Base-by-base conservation (phyloP, 345 rosid species). In the Eucalyptus curtisii region DNA sequence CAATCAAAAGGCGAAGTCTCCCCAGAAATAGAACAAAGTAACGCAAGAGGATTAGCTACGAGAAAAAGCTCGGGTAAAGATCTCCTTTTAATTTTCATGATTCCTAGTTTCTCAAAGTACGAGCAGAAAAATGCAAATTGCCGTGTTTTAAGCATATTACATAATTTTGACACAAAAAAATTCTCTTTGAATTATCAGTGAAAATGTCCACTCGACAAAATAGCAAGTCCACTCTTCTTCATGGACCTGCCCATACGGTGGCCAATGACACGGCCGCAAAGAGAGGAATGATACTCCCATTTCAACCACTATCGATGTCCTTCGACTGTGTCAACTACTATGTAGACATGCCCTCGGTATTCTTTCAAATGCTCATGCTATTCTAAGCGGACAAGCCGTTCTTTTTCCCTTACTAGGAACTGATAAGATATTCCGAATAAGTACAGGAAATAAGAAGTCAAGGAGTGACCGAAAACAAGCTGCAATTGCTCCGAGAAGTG, bases 391-490 rank as follows among this genome's bases (percentile, higher is more conserved):
- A 76, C 84, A 76, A 40, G 37, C 37, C 84, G 15, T 49, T 84
- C 55, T 47, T 59, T 53, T 33, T 61, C 88, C 82, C 47, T 81
- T 61, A 15, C 37, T 44, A 88, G 22, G 79, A 86, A 44, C 84
- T 76, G 47, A 76, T 22, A 4, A 40, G 47, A 76, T 25, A 24
- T 20, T 40, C 47, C 40, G 82, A 37, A 10, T 76, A 25, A 37
- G 82, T 25, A 90, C 92, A 97, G 99, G 99, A 95, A 92, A 96
- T 96, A 98, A 97, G 91, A 86, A 95, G 92, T 15, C 96, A 97
- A 91, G 99, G 97, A 68, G 95, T 96, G 53, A 40, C 91, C 37
- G 95, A 93, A 88, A 94, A 95, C 91, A 96, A 84, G 93, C 92
- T 97, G 16, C 99, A 95, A 84, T 93, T 96, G 6, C 96, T 97